Evolutionary conservation across 2,329 filamentous ascomycete species (phyloP), one percentile per base, ranked within the genome.

Genomic region (Bretziella fagacearum): DNA sequence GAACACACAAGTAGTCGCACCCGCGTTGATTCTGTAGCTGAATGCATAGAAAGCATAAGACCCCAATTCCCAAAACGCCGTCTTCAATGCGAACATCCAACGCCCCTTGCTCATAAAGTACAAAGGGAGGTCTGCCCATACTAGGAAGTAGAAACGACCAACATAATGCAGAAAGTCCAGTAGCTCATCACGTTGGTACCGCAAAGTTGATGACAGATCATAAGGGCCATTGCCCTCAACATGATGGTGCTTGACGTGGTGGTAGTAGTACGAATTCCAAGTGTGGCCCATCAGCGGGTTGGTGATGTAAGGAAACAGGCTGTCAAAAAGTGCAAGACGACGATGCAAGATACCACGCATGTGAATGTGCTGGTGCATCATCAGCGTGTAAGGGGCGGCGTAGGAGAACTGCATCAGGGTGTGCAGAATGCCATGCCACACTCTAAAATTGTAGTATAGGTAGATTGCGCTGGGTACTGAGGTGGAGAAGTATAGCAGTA

Each of bases 291-390:
- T 81, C 48, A 89, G 62, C 0, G 82, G 82, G 54, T 86, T 80
- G 8, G 75, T 65, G 33, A 87, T 60, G 57, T 85, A 89, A 0
- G 83, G 83, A 54, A 86, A 87, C 1, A 69, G 45, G 4, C 61
- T 57, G 56, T 89, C 83, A 50, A 87, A 60, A 25, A 69, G 56
- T 27, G 63, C 62, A 46, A 70, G 73, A 6, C 63, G 58, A 55
- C 71, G 73, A 20, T 66, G 62, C 29, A 87, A 62, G 2, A 87
- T 67, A 13, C 83, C 83, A 39, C 77, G 70, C 65, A 77, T 77
- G 58, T 89, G 83, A 54, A 89, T 87, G 59, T 89, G 83, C 56
- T 89, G 82, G 56, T 89, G 83, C 70, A 83, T 82, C 73, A 89
- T 76, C 30, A 89, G 67, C 0, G 82, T 89, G 62, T 84, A 89